phyloP scores from a whole-genome alignment of 2,329 filamentous ascomycete species.

The Akanthomyces uredinophilus region DNA sequence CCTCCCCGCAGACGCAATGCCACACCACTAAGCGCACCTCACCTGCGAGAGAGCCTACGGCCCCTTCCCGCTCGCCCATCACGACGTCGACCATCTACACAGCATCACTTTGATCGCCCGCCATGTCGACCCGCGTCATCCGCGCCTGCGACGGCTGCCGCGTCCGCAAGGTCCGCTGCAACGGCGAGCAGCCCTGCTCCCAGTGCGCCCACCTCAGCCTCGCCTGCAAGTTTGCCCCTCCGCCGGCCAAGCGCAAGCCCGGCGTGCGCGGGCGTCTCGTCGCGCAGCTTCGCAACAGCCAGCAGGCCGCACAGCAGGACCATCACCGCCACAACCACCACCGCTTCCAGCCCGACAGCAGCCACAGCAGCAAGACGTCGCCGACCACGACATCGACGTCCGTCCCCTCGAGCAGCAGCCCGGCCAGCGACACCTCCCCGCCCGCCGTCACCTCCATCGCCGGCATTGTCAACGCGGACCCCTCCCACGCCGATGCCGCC shows the following conservation, averaged over 20 bases:
- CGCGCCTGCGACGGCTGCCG: conserved; percentile 35
- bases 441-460: conserved; percentile 23
- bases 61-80: not conserved
- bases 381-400: not conserved
- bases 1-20: not conserved
- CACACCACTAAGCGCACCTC: not conserved
- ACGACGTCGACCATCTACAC: not conserved
- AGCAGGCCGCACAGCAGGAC: not conserved
- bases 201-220: conserved; percentile 33
- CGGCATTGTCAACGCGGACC: conserved; percentile 21
- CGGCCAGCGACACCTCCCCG: conserved; percentile 15
- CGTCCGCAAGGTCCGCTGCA: conserved; percentile 35
- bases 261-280: conserved; percentile 31
- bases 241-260: conserved; percentile 29
- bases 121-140: conserved; percentile 12
- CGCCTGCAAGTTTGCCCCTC: conserved; percentile 29
- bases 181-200: conserved; percentile 29
- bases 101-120: not conserved
- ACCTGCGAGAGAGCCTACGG: not conserved
- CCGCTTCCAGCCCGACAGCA: no score
- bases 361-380: conserved; percentile 1
- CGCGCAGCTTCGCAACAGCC: conserved; percentile 29
- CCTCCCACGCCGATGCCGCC: not conserved
- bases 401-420: not conserved
- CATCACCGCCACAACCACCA: not conserved